phyloP scores from a whole-genome alignment of 805 yeast genomes.

The Nakazawaea wyomingensis region DNA sequence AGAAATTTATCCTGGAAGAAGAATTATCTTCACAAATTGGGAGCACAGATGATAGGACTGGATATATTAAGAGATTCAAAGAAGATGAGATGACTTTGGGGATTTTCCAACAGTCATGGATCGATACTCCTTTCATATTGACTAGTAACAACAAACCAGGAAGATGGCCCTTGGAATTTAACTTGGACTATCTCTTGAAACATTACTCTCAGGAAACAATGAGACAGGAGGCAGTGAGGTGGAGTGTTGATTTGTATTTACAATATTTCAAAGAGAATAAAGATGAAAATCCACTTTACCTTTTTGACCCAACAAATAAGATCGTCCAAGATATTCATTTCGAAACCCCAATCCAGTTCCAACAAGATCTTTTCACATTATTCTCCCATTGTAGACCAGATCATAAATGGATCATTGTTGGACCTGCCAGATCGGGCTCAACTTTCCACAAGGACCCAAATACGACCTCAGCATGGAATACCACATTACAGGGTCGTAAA shows the following conservation, averaged over 20 bases:
- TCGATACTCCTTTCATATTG: conserved; percentile 61
- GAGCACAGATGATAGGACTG: conserved; percentile 15
- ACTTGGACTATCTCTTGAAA: conserved; percentile 31
- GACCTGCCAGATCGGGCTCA: conserved; percentile 78
- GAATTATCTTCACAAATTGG: conserved; percentile 29
- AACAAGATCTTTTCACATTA: conserved; percentile 56
- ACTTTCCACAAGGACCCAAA: conserved; percentile 94
- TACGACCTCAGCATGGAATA: conserved; percentile 87
- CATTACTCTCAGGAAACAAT: conserved; percentile 60
- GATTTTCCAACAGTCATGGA: conserved; percentile 38
- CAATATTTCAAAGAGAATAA: conserved; percentile 54
- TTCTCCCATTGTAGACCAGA: conserved; percentile 71
- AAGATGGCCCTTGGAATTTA: conserved; percentile 67
- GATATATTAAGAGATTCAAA: conserved; percentile 47
- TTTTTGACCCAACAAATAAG: conserved; percentile 75
- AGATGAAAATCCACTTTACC: conserved; percentile 82
- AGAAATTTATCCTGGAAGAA: conserved; percentile 38
- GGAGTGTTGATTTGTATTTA: conserved; percentile 62
- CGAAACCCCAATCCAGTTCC: conserved; percentile 46
- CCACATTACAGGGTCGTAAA: conserved; percentile 67
- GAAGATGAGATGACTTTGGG: conserved; percentile 39
- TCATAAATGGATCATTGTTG: conserved; percentile 87
- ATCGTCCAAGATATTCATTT: conserved; percentile 63
- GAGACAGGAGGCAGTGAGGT: conserved; percentile 80
- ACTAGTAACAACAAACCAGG: conserved; percentile 20